Evolutionary conservation across 331 rosid species (phyloP).

Genomic region (Acacia pycnantha): DNA sequence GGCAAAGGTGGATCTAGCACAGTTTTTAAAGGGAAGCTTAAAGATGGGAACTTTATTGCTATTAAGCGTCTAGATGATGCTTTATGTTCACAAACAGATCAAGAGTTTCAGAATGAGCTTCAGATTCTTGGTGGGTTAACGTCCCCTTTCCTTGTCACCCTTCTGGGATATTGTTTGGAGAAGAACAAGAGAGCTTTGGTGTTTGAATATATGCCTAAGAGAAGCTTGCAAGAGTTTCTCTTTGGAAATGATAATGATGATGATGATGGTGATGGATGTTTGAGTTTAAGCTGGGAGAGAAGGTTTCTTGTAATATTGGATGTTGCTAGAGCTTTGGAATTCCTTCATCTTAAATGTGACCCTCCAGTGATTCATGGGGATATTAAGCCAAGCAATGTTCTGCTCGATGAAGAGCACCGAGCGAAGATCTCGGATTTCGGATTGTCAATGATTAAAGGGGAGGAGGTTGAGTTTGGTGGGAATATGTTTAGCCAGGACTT

Average conservation of each 20-base stretch:
- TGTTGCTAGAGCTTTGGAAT: slow-evolving; percentile 82
- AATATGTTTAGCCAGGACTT: slow-evolving; percentile 90
- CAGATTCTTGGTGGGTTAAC: slow-evolving; percentile 91
- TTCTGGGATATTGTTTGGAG: slow-evolving; percentile 85
- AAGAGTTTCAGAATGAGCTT: slow-evolving; percentile 92
- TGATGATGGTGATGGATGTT: slow-evolving; percentile 32
- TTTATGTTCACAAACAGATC: slow-evolving; percentile 64
- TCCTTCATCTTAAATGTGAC: slow-evolving; percentile 85
- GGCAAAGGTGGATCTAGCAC: slow-evolving; percentile 98
- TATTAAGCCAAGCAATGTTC: slow-evolving; percentile 85
- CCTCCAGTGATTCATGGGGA: slow-evolving; percentile 97
- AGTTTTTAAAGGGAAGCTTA: slow-evolving; percentile 72
- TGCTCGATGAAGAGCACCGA: slow-evolving; percentile 63
- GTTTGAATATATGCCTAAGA: slow-evolving; percentile 84
- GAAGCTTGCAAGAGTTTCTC: slow-evolving; percentile 86
- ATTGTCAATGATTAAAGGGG: slow-evolving; percentile 87
- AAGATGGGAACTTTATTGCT: slow-evolving; percentile 74
- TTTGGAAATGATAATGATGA: slow-evolving; percentile 47
- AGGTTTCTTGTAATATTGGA: slow-evolving; percentile 73
- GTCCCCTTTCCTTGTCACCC: slow-evolving; percentile 81
- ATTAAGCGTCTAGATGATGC: slow-evolving; percentile 71
- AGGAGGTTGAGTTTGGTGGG: slow-evolving; percentile 74
- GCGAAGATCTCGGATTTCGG: slow-evolving; percentile 88
- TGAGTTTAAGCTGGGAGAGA: slow-evolving; percentile 76
- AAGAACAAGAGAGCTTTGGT: slow-evolving; percentile 70